Percentiles rank a stretch among this genome's conserved stretches.
Evolutionary conservation across 768 basidiomycete species (phyloP).

Genomic region (Trametes sanguinea): DNA sequence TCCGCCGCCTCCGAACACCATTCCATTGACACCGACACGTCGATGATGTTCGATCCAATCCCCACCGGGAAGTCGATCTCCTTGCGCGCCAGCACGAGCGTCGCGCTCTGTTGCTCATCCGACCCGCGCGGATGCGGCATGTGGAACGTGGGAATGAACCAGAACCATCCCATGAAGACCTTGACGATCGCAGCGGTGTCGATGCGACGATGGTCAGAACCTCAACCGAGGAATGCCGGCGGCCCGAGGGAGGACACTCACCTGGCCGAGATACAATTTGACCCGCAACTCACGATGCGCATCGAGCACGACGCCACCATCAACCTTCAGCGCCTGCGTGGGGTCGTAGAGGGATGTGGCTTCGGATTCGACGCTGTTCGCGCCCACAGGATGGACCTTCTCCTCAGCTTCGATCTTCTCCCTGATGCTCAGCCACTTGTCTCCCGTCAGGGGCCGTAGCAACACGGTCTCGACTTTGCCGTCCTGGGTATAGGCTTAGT

Average conservation of each 20-base stretch:
- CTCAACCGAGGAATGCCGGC: background rate
- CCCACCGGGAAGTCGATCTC: slow-evolving; percentile 82
- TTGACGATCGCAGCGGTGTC: slow-evolving; percentile 33
- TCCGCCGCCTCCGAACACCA: slow-evolving; percentile 26
- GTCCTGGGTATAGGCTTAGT: slow-evolving; percentile 32
- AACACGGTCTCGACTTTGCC: slow-evolving; percentile 46
- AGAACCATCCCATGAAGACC: slow-evolving; percentile 82
- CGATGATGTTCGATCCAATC: slow-evolving; percentile 63
- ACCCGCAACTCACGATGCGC: slow-evolving; percentile 67
- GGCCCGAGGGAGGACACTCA: slow-evolving; percentile 27
- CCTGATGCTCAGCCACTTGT: slow-evolving; percentile 44
- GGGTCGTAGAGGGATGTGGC: slow-evolving; percentile 47
- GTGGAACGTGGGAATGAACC: slow-evolving; percentile 86
- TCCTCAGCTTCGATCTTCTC: slow-evolving; percentile 35
- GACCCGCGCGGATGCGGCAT: slow-evolving; percentile 50
- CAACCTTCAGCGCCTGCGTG: slow-evolving; percentile 33
- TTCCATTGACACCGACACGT: slow-evolving; percentile 65
- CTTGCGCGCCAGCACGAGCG: slow-evolving; percentile 52
- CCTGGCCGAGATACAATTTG: slow-evolving; percentile 75
- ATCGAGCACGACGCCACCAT: slow-evolving; percentile 57
- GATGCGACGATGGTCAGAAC: slow-evolving; percentile 2
- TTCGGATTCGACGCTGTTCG: slow-evolving; percentile 36
- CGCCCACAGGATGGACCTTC: background rate
- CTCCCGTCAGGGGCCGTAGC: slow-evolving; percentile 48
- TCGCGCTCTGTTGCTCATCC: slow-evolving; percentile 32